Percentiles rank a stretch among this genome's conserved stretches.
phyloP scores from a whole-genome alignment of 495 filamentous ascomycete species.

The Apiosordaria backusii region DNA sequence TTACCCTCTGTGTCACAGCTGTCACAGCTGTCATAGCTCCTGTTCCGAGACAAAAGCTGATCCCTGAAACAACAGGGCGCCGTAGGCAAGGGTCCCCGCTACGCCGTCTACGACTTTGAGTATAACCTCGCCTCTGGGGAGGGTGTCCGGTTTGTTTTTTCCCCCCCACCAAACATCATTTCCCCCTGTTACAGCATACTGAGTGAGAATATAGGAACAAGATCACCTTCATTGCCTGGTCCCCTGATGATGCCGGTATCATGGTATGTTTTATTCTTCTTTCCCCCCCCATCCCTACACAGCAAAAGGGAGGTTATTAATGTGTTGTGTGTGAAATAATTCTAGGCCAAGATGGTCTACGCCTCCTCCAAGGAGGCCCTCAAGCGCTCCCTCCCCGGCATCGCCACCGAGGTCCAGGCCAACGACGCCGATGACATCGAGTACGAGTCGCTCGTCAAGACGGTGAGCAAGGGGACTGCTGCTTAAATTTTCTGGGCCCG shows the following conservation, averaged over 20 bases:
- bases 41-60: not conserved
- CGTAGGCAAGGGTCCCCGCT: conserved; percentile 75
- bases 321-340: not conserved
- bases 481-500: conserved; percentile 20
- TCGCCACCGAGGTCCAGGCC: conserved; percentile 83
- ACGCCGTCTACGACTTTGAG: conserved; percentile 88
- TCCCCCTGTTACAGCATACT: conserved; percentile 9
- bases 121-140: conserved; percentile 75
- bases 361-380: conserved; percentile 90
- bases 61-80: conserved; percentile 43
- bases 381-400: conserved; percentile 78
- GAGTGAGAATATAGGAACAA: conserved; percentile 64
- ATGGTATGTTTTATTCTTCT: conserved; percentile 52
- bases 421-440: conserved; percentile 90
- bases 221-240: conserved; percentile 94
- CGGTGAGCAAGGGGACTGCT: conserved; percentile 72
- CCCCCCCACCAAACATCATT: not conserved
- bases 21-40: not conserved
- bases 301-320: too few relatives aligned
- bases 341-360: conserved; percentile 96
- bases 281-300: not conserved
- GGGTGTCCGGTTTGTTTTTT: conserved; percentile 64
- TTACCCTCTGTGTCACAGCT: not conserved
- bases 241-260: conserved; percentile 76
- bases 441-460: conserved; percentile 69